Conservation (phyloP, 75 land plant genomes). For the Selaginella tamariscina region DNA sequence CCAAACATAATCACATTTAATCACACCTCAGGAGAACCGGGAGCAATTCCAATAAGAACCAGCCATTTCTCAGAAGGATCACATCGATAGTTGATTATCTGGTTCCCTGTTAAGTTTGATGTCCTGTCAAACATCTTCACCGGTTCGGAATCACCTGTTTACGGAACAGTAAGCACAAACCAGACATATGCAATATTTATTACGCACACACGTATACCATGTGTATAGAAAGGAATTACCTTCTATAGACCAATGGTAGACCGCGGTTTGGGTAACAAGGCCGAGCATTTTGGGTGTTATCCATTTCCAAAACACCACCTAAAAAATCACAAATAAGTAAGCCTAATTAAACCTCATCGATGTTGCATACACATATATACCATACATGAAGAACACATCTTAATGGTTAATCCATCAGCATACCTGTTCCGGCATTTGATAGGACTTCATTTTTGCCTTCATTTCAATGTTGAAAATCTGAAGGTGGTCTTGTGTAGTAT, state of each 20-base stretch:
- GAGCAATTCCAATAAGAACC: conserved; percentile 94
- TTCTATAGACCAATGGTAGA: conserved; percentile 94
- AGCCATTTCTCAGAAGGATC: conserved; percentile 98
- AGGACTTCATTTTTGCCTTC: conserved; percentile 85
- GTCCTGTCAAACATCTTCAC: conserved; percentile 92
- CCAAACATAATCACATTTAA: background rate
- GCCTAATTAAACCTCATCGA: background rate
- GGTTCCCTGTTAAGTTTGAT: conserved; percentile 78
- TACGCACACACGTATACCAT: no score
- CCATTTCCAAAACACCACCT: conserved; percentile 99
- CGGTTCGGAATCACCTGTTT: conserved; percentile 84
- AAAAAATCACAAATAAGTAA: background rate
- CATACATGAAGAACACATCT: no score
- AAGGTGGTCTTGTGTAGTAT: conserved; percentile 86
- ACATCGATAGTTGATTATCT: conserved; percentile 90
- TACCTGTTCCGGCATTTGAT: conserved; percentile 99
- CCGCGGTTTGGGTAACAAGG: conserved; percentile 81
- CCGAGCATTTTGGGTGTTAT: conserved; percentile 88
- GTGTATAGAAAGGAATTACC: no score
- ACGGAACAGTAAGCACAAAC: conserved; percentile 1
- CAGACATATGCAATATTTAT: no score
- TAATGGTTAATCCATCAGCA: background rate
- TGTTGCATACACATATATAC: no score
- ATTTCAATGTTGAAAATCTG: conserved; percentile 94
- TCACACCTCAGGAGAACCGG: conserved; percentile 87